phyloP scores from a whole-genome alignment of 2,329 filamentous ascomycete species.

The Trichoderma simmonsii region DNA sequence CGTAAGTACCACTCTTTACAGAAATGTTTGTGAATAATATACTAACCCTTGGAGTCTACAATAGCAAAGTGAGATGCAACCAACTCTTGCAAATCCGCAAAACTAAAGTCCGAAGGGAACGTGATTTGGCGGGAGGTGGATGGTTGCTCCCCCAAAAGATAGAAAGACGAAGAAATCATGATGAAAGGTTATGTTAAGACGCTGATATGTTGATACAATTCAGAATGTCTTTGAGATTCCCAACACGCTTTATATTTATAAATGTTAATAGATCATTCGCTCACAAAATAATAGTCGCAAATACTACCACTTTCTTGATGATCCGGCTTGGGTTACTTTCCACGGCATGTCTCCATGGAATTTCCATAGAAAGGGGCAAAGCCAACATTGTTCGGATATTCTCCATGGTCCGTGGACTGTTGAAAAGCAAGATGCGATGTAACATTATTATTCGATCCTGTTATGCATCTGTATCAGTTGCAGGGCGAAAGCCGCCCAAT shows the following conservation, averaged over 20 bases:
- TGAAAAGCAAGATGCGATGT: background rate
- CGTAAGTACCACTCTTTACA: background rate
- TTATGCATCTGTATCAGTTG: background rate
- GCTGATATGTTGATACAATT: background rate
- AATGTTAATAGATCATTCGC: background rate
- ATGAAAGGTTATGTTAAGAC: no score
- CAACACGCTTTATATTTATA: background rate
- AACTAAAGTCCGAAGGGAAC: conserved; percentile 31
- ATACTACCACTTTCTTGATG: background rate
- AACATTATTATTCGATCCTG: background rate
- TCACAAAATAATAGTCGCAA: background rate
- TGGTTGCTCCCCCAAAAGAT: conserved; percentile 41
- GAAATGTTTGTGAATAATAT: background rate
- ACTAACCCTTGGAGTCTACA: conserved; percentile 39
- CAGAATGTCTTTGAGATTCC: background rate
- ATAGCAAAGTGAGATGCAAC: conserved; percentile 43
- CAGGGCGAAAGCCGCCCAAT: background rate
- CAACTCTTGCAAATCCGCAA: conserved; percentile 37
- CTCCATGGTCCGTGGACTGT: background rate
- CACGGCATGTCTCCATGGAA: background rate
- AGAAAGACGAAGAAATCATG: conserved; percentile 29
- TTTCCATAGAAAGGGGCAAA: background rate
- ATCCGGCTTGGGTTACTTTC: background rate
- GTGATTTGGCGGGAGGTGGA: conserved; percentile 37
- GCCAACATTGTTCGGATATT: background rate